These are phyloP conservation scores for Paxillus rubicundulus DNA, from an alignment of 768 basidiomycete species.

Conservation along the genomic window DNA sequence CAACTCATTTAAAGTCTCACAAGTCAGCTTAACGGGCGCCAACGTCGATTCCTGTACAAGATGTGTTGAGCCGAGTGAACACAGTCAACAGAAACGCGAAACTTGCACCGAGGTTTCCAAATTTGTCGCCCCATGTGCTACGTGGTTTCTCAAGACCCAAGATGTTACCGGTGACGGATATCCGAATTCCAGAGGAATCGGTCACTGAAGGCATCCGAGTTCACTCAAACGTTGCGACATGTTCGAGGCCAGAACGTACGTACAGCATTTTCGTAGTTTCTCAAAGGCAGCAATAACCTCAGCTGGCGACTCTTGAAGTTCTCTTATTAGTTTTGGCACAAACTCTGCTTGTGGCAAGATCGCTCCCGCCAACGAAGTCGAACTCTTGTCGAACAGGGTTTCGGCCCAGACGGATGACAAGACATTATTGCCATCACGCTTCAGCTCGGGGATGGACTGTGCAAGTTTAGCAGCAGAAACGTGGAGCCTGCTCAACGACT, in stretches of 20 bases:
- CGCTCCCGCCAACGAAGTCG: slow-evolving; percentile 63
- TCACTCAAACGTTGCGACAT: not conserved
- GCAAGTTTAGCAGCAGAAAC: slow-evolving; percentile 85
- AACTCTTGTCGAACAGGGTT: slow-evolving; percentile 63
- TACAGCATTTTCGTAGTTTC: slow-evolving; percentile 65
- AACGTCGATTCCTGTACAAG: slow-evolving; percentile 48
- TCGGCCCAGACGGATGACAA: slow-evolving; percentile 67
- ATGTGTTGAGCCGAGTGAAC: slow-evolving; percentile 2
- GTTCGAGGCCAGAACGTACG: slow-evolving; percentile 27
- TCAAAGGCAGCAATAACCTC: slow-evolving; percentile 73
- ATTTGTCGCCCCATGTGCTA: slow-evolving; percentile 71
- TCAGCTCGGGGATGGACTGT: slow-evolving; percentile 87
- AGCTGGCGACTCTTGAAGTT: slow-evolving; percentile 70
- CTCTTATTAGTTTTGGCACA: slow-evolving; percentile 67
- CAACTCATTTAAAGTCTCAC: slow-evolving; percentile 67
- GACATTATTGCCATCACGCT: slow-evolving; percentile 84
- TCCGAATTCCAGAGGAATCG: slow-evolving; percentile 76
- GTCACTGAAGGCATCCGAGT: slow-evolving; percentile 53
- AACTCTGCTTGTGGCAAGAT: slow-evolving; percentile 78
- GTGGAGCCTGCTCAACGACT: slow-evolving; percentile 54
- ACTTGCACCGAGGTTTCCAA: slow-evolving; percentile 58
- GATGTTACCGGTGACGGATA: slow-evolving; percentile 90
- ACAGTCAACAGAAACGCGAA: slow-evolving; percentile 16
- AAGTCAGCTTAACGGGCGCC: slow-evolving; percentile 61
- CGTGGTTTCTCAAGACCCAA: slow-evolving; percentile 66